Evolutionary conservation across 495 filamentous ascomycete species (phyloP).

Genomic region (Lasiosphaeris hirsuta): DNA sequence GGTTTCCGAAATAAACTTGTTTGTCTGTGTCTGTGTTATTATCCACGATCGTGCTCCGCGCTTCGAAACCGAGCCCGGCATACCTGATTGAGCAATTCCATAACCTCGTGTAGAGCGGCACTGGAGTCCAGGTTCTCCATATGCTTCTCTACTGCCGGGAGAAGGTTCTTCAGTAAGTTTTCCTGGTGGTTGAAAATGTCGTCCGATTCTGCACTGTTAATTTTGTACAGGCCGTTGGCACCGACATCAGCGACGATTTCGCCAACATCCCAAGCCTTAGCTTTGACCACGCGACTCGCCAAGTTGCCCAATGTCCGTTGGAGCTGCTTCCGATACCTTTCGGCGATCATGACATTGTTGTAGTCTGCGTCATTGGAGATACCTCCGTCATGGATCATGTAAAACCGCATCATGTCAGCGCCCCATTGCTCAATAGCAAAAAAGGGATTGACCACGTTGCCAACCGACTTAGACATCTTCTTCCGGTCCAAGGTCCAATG

Average conservation of each 20-base stretch:
- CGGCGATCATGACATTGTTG: conserved; percentile 69
- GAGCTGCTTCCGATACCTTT: conserved; percentile 73
- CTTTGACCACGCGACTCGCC: conserved; percentile 61
- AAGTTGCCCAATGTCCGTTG: conserved; percentile 77
- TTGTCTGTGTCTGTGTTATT: conserved; percentile 55
- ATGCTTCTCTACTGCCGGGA: conserved; percentile 39
- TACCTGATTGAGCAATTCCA: conserved; percentile 58
- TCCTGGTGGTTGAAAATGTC: conserved; percentile 3
- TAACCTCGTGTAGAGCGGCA: conserved; percentile 61
- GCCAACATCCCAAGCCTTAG: conserved; percentile 63
- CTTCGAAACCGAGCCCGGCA: conserved; percentile 4
- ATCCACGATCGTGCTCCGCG: not conserved
- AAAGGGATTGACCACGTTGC: conserved; percentile 94
- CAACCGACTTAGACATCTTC: conserved; percentile 95
- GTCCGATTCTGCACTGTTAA: not conserved
- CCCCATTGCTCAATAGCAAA: conserved; percentile 88
- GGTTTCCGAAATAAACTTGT: conserved; percentile 56
- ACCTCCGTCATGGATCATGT: conserved; percentile 73
- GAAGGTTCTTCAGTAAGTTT: not conserved
- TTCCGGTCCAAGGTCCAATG: conserved; percentile 88
- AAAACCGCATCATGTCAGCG: conserved; percentile 83
- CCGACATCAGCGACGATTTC: conserved; percentile 41
- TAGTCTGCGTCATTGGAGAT: conserved; percentile 78
- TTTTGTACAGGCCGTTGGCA: not conserved
- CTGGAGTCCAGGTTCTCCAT: conserved; percentile 67